phyloP scores from a whole-genome alignment of 1,284 basidiomycete genomes.

The Fomitiporia mediterranea region DNA sequence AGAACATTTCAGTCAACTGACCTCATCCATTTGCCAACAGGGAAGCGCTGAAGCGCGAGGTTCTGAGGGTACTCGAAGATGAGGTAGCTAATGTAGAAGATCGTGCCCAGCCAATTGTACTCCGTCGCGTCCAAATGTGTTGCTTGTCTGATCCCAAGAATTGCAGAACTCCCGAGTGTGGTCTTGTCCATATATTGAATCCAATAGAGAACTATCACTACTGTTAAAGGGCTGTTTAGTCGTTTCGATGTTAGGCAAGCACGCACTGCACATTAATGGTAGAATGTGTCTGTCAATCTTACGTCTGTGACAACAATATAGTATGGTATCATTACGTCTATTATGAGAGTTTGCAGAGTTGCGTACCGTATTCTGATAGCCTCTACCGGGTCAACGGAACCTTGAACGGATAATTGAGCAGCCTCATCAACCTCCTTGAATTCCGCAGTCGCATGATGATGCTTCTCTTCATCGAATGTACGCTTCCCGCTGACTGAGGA shows the following conservation, averaged over 20 bases:
- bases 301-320: constrained; percentile 33
- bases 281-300: constrained; percentile 65
- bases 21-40: constrained; percentile 81
- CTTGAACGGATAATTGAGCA: constrained; percentile 26
- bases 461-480: constrained; percentile 32
- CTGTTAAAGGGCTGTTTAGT: constrained; percentile 26
- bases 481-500: constrained; percentile 26
- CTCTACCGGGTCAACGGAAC: constrained; percentile 45
- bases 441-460: constrained; percentile 56
- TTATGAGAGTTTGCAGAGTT: not conserved
- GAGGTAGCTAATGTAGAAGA: constrained; percentile 66
- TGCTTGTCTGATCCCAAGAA: constrained; percentile 56
- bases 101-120: constrained; percentile 66
- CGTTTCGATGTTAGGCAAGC: not conserved
- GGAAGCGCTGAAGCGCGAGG: constrained; percentile 67
- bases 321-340: not conserved
- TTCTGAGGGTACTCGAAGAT: constrained; percentile 69
- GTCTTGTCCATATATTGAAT: constrained; percentile 73
- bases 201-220: constrained; percentile 53
- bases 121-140: constrained; percentile 50
- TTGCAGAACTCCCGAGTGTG: constrained; percentile 60
- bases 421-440: constrained; percentile 35
- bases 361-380: constrained; percentile 48
- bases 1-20: constrained; percentile 22
- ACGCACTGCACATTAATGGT: constrained; percentile 69